These are phyloP conservation scores for Dictyophora rubrovolvata DNA, from an alignment of 768 basidiomycete species.

Conservation along the genomic window DNA sequence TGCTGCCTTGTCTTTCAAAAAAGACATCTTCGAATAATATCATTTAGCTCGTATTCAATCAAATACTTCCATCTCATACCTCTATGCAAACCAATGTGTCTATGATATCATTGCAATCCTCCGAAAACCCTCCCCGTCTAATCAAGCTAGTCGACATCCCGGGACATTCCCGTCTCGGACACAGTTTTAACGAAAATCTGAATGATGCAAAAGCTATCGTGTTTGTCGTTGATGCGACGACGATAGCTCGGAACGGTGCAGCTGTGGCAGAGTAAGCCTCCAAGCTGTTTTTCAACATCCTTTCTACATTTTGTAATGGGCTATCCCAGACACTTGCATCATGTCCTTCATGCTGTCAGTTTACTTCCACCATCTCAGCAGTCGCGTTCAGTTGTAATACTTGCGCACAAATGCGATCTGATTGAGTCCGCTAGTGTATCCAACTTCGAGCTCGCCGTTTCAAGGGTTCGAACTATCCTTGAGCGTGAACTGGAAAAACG, in stretches of 20 bases:
- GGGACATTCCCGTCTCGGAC: slow-evolving; percentile 74
- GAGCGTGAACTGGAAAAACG: slow-evolving; percentile 82
- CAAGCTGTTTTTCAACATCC: neutral
- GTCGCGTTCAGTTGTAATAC: slow-evolving; percentile 50
- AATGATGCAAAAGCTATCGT: slow-evolving; percentile 51
- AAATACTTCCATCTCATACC: slow-evolving; percentile 58
- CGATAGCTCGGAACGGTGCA: slow-evolving; percentile 63
- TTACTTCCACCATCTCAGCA: slow-evolving; percentile 63
- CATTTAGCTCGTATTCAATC: slow-evolving; percentile 52
- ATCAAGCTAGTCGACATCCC: slow-evolving; percentile 54
- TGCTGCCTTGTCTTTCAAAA: slow-evolving; percentile 18
- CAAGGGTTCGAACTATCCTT: slow-evolving; percentile 64
- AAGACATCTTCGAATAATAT: slow-evolving; percentile 10
- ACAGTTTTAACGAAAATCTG: slow-evolving; percentile 61
- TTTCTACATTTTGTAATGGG: neutral
- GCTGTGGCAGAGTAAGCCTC: slow-evolving; percentile 68
- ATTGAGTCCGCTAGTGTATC: slow-evolving; percentile 31
- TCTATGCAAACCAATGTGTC: slow-evolving; percentile 68
- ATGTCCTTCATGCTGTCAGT: slow-evolving; percentile 55
- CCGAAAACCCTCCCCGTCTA: slow-evolving; percentile 38
- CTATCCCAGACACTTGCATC: slow-evolving; percentile 55
- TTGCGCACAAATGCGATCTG: slow-evolving; percentile 72
- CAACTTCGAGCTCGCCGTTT: slow-evolving; percentile 43
- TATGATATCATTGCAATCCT: slow-evolving; percentile 30
- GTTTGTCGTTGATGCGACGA: slow-evolving; percentile 75